Evolutionary conservation across 257 asterid genomes (phyloP).

Genomic region (Parsonsia alboflavescens): DNA sequence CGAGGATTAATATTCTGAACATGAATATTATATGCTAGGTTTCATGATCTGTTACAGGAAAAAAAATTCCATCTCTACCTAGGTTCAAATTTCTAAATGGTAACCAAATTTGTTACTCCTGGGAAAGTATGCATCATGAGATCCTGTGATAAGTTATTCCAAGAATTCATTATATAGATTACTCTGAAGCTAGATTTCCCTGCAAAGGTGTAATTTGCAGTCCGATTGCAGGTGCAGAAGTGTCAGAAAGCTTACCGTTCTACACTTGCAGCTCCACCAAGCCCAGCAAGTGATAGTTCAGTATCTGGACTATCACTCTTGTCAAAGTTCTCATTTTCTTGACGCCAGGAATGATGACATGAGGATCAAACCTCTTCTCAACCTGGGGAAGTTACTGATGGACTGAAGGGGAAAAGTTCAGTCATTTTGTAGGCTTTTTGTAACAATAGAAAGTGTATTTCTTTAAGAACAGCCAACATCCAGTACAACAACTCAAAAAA

Average conservation of each 20-base stretch:
- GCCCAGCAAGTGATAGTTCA: conserved; percentile 57
- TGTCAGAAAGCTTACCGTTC: conserved; percentile 83
- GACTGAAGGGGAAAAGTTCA: not conserved
- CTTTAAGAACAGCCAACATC: not conserved
- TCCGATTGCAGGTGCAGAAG: conserved; percentile 58
- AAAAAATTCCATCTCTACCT: not conserved
- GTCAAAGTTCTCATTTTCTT: conserved; percentile 81
- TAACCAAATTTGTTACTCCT: not conserved
- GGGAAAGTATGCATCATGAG: not conserved
- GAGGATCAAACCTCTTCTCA: not conserved
- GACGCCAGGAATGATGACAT: conserved; percentile 14
- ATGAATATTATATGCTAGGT: not conserved
- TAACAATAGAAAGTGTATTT: conserved; percentile 1
- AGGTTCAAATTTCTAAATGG: not conserved
- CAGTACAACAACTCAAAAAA: not conserved
- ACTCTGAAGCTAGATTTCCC: not conserved
- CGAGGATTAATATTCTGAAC: not conserved
- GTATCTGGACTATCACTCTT: conserved; percentile 70
- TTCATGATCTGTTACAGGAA: not conserved
- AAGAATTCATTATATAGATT: not conserved
- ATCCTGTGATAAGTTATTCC: not conserved
- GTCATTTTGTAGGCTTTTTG: not conserved
- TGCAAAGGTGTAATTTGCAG: not conserved
- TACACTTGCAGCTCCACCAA: conserved; percentile 47
- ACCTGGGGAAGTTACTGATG: not conserved